A percentile compares a stretch with the other conserved stretches of the same genome.
Conservation (phyloP, 768 basidiomycete species). For the Pisolithus microcarpus region DNA sequence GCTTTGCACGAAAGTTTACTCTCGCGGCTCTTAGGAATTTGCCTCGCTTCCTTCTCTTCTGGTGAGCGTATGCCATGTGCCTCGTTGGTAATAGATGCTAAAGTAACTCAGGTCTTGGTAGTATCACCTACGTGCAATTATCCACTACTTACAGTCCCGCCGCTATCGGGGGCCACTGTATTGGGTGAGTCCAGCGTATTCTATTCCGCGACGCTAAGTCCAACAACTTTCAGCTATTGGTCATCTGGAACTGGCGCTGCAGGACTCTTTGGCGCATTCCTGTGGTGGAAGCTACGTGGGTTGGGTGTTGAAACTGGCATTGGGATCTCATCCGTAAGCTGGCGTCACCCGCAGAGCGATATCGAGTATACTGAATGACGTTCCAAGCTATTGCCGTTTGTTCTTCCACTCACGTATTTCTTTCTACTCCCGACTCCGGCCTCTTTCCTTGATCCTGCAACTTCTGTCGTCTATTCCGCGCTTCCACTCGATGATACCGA, state of each 20-base stretch:
- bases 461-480: conserved; percentile 31
- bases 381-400: conserved; percentile 68
- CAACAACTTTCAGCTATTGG: conserved; percentile 56
- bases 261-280: conserved; percentile 82
- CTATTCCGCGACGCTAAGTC: background rate
- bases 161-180: conserved; percentile 65
- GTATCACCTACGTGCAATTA: conserved; percentile 91
- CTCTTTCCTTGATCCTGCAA: conserved; percentile 39
- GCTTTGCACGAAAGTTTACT: conserved; percentile 59
- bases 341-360: background rate
- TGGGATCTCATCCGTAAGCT: conserved; percentile 69
- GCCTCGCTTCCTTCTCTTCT: conserved; percentile 79
- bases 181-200: conserved; percentile 51
- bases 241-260: conserved; percentile 93
- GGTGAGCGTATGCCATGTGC: conserved; percentile 34
- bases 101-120: conserved; percentile 73
- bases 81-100: background rate
- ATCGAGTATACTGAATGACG: background rate
- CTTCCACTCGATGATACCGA: conserved; percentile 29
- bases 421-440: conserved; percentile 64
- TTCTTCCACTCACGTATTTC: conserved; percentile 72
- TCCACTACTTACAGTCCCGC: conserved; percentile 71
- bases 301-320: conserved; percentile 81
- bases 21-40: conserved; percentile 77
- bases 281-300: conserved; percentile 91